phyloP scores from a whole-genome alignment of 73 alveolate species.

The Diophrys sp. region DNA sequence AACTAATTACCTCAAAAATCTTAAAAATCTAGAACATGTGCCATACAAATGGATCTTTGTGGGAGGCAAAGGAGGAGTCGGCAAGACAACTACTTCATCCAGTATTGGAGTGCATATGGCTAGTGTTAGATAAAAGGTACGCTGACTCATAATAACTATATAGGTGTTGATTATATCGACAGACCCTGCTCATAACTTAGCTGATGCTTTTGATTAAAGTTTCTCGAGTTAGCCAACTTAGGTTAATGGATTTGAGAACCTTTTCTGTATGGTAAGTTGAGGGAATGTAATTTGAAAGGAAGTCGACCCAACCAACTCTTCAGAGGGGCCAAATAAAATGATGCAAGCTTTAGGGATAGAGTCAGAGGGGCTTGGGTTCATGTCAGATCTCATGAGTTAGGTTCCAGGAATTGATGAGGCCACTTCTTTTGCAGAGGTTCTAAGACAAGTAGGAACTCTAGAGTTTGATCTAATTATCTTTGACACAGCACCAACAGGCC shows the following conservation, averaged over 20 bases:
- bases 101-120: conserved; percentile 81
- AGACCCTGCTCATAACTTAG: conserved; percentile 99
- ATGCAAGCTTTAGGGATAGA: conserved; percentile 71
- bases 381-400: conserved; percentile 90
- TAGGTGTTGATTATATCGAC: conserved; percentile 96
- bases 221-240: conserved; percentile 87
- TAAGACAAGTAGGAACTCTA: conserved; percentile 83
- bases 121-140: conserved; percentile 63
- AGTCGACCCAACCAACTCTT: conserved; percentile 74
- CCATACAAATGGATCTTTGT: conserved; percentile 94
- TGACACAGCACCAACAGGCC: conserved; percentile 99
- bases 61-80: conserved; percentile 99
- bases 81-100: conserved; percentile 90
- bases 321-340: conserved; percentile 58
- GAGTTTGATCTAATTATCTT: conserved; percentile 84
- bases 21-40: neutral
- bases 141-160: neutral
- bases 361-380: conserved; percentile 79
- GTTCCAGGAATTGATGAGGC: conserved; percentile 99
- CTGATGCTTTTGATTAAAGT: conserved; percentile 98
- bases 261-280: conserved; percentile 88
- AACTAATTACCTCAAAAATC: neutral
- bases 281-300: conserved; percentile 71
- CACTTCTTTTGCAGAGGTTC: conserved; percentile 86
- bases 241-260: conserved; percentile 90